These are phyloP conservation scores for Zygosaccharomyces gambellarensis DNA, from an alignment of 805 yeast species.

Conservation along the genomic window DNA sequence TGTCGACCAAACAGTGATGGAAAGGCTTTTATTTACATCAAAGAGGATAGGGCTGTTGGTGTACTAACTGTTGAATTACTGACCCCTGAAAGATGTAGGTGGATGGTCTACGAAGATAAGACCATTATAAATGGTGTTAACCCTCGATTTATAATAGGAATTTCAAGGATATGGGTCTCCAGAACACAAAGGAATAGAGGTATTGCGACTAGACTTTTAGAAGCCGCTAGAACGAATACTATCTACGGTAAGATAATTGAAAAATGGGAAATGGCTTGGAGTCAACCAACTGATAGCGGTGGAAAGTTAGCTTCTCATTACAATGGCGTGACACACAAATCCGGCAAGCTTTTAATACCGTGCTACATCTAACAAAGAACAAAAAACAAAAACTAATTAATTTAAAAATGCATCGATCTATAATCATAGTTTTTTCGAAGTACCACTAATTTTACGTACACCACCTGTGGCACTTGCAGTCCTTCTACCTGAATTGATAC, in stretches of 20 bases:
- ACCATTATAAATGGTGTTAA: slow-evolving; percentile 43
- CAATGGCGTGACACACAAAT: slow-evolving; percentile 49
- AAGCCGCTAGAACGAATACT: slow-evolving; percentile 40
- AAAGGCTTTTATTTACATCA: slow-evolving; percentile 47
- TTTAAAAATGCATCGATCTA: slow-evolving; percentile 3
- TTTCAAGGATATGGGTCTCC: slow-evolving; percentile 47
- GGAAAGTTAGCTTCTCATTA: slow-evolving; percentile 52
- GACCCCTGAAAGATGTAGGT: slow-evolving; percentile 41
- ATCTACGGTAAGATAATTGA: slow-evolving; percentile 47
- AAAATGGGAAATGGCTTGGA: slow-evolving; percentile 53
- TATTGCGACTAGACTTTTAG: slow-evolving; percentile 44
- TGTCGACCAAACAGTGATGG: slow-evolving; percentile 30
- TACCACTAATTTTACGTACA: slow-evolving; percentile 35
- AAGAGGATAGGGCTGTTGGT: slow-evolving; percentile 48
- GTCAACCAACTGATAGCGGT: slow-evolving; percentile 68
- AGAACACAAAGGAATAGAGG: slow-evolving; percentile 45
- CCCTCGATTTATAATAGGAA: slow-evolving; percentile 41
- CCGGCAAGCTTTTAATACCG: slow-evolving; percentile 32
- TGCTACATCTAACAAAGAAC: slow-evolving; percentile 23
- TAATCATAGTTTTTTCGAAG: slow-evolving; percentile 22
- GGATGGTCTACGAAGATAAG: slow-evolving; percentile 57
- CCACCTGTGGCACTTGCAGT: slow-evolving; percentile 32
- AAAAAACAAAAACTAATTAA: slow-evolving; percentile 1
- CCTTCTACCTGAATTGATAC: slow-evolving; percentile 32
- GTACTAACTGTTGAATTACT: slow-evolving; percentile 47